Conservation (phyloP, 441 rosid genomes). For the Lepidium campestre region DNA sequence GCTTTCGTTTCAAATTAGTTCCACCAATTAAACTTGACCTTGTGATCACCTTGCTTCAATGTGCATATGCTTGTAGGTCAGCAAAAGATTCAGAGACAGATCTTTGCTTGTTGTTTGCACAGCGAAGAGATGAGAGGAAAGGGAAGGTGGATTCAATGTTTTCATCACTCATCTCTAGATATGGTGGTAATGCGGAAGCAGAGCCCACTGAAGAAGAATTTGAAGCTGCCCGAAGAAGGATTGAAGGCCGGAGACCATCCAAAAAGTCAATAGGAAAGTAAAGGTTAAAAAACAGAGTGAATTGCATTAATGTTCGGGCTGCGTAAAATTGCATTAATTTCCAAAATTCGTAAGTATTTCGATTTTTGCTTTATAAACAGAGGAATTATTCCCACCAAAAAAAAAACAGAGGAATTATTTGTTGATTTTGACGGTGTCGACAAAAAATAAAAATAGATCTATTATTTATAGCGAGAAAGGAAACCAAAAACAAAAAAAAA, state of each 20-base stretch:
- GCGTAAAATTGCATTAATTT: background rate
- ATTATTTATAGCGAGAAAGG: background rate
- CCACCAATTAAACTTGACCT: background rate
- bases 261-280: slow-evolving; percentile 45
- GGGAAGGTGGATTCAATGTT: slow-evolving; percentile 74
- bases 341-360: background rate
- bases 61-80: slow-evolving; percentile 26
- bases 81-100: slow-evolving; percentile 47
- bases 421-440: background rate
- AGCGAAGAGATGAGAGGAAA: slow-evolving; percentile 60
- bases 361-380: background rate
- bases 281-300: background rate
- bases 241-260: slow-evolving; percentile 44
- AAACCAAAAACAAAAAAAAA: too few relatives aligned
- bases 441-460: background rate
- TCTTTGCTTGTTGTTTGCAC: slow-evolving; percentile 51
- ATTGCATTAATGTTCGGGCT: background rate
- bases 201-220: slow-evolving; percentile 92
- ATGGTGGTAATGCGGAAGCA: slow-evolving; percentile 46
- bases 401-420: background rate
- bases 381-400: too few relatives aligned
- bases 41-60: background rate
- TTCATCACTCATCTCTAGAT: slow-evolving; percentile 62
- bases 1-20: background rate
- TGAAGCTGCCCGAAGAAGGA: slow-evolving; percentile 69